Evolutionary conservation across 441 rosid species (phyloP).

Genomic region (Populus hybrid): DNA sequence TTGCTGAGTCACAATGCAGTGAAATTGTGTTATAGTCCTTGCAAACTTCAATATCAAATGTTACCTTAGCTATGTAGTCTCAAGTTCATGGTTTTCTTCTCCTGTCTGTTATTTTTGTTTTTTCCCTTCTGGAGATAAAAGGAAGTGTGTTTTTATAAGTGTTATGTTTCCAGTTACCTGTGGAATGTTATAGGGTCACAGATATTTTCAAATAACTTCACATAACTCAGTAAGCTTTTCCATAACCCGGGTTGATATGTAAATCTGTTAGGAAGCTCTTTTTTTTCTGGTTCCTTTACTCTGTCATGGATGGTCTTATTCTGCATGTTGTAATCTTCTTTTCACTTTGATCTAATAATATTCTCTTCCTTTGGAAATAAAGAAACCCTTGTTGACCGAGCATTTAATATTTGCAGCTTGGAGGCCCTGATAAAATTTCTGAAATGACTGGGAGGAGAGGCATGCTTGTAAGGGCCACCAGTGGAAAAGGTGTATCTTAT

Average conservation of each 20-base stretch:
- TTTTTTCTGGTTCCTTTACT: neutral
- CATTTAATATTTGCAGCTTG: constrained; percentile 61
- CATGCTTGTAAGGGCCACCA: constrained; percentile 96
- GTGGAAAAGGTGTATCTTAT: constrained; percentile 97
- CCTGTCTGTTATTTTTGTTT: neutral
- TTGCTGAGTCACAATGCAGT: neutral
- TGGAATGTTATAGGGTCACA: neutral
- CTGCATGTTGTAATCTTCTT: neutral
- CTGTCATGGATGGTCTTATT: neutral
- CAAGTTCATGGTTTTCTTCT: neutral
- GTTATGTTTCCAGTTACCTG: neutral
- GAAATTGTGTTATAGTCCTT: no score
- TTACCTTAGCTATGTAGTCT: neutral
- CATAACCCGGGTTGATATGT: neutral
- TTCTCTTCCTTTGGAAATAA: neutral
- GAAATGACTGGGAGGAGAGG: constrained; percentile 99
- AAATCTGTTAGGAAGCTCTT: neutral
- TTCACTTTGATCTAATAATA: neutral
- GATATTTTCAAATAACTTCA: neutral
- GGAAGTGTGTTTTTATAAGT: neutral
- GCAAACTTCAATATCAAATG: neutral
- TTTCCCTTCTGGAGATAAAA: neutral
- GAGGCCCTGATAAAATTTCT: constrained; percentile 98
- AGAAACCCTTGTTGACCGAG: constrained; percentile 16
- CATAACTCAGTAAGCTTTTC: neutral